Percentiles rank a stretch among this genome's conserved stretches.
phyloP scores from a whole-genome alignment of 441 rosid genomes.

The Erysimum pusillum region DNA sequence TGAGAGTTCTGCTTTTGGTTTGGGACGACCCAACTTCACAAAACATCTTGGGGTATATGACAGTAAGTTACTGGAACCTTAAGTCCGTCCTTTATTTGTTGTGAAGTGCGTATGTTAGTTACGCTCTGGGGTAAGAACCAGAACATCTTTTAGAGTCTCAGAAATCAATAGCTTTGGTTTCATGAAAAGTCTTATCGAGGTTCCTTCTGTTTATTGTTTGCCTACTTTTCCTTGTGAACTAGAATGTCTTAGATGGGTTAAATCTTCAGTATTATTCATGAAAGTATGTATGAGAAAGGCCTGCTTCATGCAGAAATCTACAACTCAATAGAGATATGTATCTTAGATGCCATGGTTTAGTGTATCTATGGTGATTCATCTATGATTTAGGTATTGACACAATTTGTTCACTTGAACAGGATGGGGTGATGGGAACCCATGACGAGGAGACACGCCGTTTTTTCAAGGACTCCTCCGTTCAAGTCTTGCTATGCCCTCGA shows the following conservation, averaged over 20 bases:
- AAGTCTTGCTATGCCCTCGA: conserved; percentile 91
- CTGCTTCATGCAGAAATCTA: background rate
- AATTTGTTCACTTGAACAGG: conserved; percentile 57
- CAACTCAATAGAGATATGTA: conserved; percentile 7
- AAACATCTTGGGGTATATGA: conserved; percentile 84
- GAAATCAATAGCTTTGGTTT: background rate
- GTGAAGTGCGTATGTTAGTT: no score
- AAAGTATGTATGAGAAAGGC: background rate
- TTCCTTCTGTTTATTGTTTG: background rate
- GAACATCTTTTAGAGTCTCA: conserved; percentile 13
- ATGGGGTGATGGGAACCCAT: conserved; percentile 95
- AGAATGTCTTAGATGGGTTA: background rate
- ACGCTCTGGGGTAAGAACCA: no score
- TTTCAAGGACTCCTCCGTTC: conserved; percentile 94
- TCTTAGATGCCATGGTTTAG: conserved; percentile 1
- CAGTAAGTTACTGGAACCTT: conserved; percentile 70
- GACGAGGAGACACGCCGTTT: conserved; percentile 97
- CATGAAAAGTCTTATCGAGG: background rate
- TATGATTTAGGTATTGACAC: conserved; percentile 9
- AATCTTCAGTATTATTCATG: background rate
- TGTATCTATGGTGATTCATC: conserved; percentile 4
- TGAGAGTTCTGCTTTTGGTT: conserved; percentile 89
- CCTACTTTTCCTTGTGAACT: conserved; percentile 8
- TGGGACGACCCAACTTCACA: conserved; percentile 99
- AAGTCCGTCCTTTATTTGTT: no score